Evolutionary conservation across 2,329 filamentous ascomycete genomes (phyloP).

Genomic region (Neonectria hederae): DNA sequence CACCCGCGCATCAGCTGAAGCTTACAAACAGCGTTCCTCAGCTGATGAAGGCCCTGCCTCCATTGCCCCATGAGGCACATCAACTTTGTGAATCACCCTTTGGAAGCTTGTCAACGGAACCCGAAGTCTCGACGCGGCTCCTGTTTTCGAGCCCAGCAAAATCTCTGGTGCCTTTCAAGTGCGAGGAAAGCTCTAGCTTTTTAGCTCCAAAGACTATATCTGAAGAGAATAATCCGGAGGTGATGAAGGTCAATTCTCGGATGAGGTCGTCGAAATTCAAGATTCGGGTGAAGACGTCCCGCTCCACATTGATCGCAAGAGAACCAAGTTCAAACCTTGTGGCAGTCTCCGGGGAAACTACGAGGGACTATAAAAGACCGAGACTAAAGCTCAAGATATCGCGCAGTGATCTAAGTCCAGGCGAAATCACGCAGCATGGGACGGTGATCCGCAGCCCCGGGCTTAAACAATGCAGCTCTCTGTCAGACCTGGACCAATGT

Average conservation of each 20-base stretch:
- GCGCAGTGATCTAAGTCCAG: constrained; percentile 41
- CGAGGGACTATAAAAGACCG: constrained; percentile 35
- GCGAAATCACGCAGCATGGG: constrained; percentile 20
- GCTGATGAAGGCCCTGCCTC: constrained; percentile 63
- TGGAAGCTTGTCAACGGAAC: constrained; percentile 9
- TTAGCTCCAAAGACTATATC: neutral
- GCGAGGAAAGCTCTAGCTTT: neutral
- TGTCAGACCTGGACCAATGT: constrained; percentile 43
- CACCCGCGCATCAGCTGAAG: constrained; percentile 55
- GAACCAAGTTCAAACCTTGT: constrained; percentile 11
- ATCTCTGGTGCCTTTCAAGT: constrained; percentile 10
- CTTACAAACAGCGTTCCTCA: constrained; percentile 61
- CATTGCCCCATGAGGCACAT: constrained; percentile 50
- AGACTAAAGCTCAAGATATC: constrained; percentile 49
- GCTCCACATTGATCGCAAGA: constrained; percentile 21
- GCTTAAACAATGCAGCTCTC: constrained; percentile 47
- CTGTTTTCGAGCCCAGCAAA: constrained; percentile 26
- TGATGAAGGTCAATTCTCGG: constrained; percentile 7
- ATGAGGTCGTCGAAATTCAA: constrained; percentile 40
- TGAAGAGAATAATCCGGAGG: constrained; percentile 3
- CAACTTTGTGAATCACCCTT: constrained; percentile 3
- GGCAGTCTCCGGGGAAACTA: constrained; percentile 10
- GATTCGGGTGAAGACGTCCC: constrained; percentile 40
- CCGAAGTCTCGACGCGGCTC: constrained; percentile 20
- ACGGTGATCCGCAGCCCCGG: constrained; percentile 34